Evolutionary conservation across 2,329 filamentous ascomycete genomes (phyloP).

Genomic region (Metarhizium anisopliae): DNA sequence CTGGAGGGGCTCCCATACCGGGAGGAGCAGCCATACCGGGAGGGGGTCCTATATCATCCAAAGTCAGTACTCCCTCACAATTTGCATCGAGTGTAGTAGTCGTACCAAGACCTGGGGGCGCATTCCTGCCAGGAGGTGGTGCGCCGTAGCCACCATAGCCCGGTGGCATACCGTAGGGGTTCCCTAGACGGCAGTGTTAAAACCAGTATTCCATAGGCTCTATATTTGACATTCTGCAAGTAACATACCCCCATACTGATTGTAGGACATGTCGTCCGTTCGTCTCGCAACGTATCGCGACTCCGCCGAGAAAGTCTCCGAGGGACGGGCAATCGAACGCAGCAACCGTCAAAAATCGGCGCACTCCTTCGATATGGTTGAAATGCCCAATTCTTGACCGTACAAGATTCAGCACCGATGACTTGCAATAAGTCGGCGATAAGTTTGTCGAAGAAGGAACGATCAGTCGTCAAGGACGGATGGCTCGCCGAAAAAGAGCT

Average conservation of each 20-base stretch:
- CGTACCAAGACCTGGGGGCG: constrained; percentile 77
- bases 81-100: constrained; percentile 6
- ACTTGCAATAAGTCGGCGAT: background rate
- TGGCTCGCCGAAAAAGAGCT: background rate
- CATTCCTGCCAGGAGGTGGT: constrained; percentile 58
- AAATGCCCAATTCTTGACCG: background rate
- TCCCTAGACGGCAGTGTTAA: constrained; percentile 16
- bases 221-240: no score
- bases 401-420: background rate
- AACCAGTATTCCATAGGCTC: background rate
- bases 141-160: constrained; percentile 62
- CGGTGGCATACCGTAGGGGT: constrained; percentile 66
- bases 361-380: background rate
- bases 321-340: background rate
- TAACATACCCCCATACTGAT: constrained; percentile 47
- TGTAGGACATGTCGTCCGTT: constrained; percentile 42
- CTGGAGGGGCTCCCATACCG: constrained; percentile 72
- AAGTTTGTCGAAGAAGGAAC: background rate
- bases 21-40: constrained; percentile 71
- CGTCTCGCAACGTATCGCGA: background rate
- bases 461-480: background rate
- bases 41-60: constrained; percentile 49
- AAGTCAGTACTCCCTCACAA: constrained; percentile 1
- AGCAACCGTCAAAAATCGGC: background rate
- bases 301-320: background rate